phyloP scores from a whole-genome alignment of 371 early-diverging fungal genomes.

The Haplosporangium sp. region DNA sequence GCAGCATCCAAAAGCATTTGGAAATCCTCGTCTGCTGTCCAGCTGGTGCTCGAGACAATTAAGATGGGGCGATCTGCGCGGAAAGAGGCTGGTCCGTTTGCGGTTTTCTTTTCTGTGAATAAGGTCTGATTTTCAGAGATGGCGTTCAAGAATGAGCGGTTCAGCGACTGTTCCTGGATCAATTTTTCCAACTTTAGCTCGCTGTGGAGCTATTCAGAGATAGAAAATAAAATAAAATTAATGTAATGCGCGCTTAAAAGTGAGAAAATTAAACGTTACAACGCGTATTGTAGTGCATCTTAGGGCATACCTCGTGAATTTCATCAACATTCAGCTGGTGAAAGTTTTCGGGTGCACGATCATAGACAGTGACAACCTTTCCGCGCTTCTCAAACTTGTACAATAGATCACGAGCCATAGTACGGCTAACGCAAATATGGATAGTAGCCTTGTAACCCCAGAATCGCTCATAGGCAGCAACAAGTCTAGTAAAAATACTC shows the following conservation, averaged over 20 bases:
- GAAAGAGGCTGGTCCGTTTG: conserved; percentile 44
- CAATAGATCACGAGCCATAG: conserved; percentile 81
- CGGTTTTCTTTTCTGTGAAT: conserved; percentile 58
- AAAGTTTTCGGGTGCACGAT: conserved; percentile 80
- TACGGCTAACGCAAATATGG: conserved; percentile 90
- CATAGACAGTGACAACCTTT: conserved; percentile 74
- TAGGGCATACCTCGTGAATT: conserved; percentile 66
- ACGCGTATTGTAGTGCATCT: too few species aligned
- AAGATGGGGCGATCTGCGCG: conserved; percentile 74
- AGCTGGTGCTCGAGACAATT: conserved; percentile 92
- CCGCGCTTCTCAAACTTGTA: conserved; percentile 75
- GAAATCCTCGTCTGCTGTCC: conserved; percentile 98
- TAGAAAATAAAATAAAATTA: neutral
- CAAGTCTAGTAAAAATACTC: conserved; percentile 69
- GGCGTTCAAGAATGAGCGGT: conserved; percentile 44
- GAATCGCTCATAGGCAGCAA: conserved; percentile 72
- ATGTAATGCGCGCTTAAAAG: neutral
- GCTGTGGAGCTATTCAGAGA: conserved; percentile 51
- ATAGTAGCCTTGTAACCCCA: conserved; percentile 82
- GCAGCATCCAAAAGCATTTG: conserved; percentile 81
- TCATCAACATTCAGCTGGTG: conserved; percentile 65
- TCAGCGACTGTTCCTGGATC: conserved; percentile 56
- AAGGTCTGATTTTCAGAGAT: conserved; percentile 57
- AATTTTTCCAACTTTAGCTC: conserved; percentile 58
- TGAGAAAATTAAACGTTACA: neutral